Evolutionary conservation across 768 basidiomycete genomes (phyloP).

Genomic region (Boletus speciosus): DNA sequence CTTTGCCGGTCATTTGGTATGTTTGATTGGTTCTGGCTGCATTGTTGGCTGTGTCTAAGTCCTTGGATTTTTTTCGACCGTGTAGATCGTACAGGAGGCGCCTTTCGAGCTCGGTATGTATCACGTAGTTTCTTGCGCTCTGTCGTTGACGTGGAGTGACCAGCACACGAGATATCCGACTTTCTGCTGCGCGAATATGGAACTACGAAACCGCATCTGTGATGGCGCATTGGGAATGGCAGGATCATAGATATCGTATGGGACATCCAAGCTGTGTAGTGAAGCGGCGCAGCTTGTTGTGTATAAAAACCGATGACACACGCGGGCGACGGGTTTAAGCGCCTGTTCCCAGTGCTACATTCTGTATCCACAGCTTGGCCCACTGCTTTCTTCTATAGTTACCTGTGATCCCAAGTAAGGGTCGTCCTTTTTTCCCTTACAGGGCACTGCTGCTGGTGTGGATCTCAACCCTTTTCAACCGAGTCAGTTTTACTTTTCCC

Average conservation of each 20-base stretch:
- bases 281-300: not conserved
- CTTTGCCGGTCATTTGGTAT: constrained; percentile 28
- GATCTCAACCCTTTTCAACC: constrained; percentile 7
- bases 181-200: constrained; percentile 21
- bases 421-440: not conserved
- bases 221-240: not conserved
- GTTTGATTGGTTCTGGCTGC: constrained; percentile 1
- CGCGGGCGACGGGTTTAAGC: not conserved
- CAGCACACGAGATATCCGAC: constrained; percentile 26
- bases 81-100: constrained; percentile 29
- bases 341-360: too few relatives aligned
- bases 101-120: constrained; percentile 30
- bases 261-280: not conserved
- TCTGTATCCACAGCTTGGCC: not conserved
- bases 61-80: not conserved
- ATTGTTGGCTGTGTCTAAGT: not conserved
- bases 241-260: not conserved
- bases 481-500: not conserved
- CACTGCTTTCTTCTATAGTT: not conserved
- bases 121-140: not conserved
- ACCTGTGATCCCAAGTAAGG: not conserved
- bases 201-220: not conserved
- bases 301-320: not conserved
- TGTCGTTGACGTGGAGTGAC: not conserved
- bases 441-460: constrained; percentile 4